Conservation (phyloP, 352 stramenopile species). For the Pythium angustatum region DNA sequence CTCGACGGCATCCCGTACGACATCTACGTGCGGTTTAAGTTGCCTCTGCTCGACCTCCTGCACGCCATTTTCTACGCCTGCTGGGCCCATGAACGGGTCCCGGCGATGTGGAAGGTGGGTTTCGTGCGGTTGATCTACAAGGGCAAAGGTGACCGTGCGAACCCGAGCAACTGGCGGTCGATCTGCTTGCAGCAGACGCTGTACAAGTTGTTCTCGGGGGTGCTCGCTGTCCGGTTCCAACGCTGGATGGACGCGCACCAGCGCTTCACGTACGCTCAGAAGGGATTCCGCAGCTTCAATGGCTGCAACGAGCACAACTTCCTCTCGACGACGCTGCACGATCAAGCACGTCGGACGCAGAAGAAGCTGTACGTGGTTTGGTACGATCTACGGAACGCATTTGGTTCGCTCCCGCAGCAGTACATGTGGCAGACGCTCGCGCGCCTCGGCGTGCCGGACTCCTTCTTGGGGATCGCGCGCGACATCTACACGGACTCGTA, state of each 20-base stretch:
- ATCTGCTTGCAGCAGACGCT: conserved; percentile 38
- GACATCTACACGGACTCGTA: conserved; percentile 13
- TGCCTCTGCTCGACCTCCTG: conserved; percentile 19
- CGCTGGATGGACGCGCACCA: conserved; percentile 28
- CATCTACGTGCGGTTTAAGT: conserved; percentile 19
- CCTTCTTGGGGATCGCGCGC: conserved; percentile 11
- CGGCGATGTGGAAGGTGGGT: conserved; percentile 29
- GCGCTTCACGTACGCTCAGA: conserved; percentile 14
- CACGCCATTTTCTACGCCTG: conserved; percentile 17
- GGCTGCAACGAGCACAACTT: conserved; percentile 39
- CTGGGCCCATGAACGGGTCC: conserved; percentile 21
- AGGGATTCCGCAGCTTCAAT: conserved; percentile 34
- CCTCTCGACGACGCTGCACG: conserved; percentile 21
- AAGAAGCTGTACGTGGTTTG: conserved; percentile 22
- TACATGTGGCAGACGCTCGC: conserved; percentile 24
- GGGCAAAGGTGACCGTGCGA: conserved; percentile 17
- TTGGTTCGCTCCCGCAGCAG: conserved; percentile 25
- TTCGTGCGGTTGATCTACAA: conserved; percentile 30
- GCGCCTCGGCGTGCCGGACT: conserved; percentile 3
- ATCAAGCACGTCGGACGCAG: conserved; percentile 26
- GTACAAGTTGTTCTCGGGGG: conserved; percentile 38
- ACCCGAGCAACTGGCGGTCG: conserved; percentile 30
- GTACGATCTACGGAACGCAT: conserved; percentile 34
- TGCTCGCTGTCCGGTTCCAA: conserved; percentile 24
- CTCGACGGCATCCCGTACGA: conserved; percentile 32